These are phyloP conservation scores for Rhazya stricta DNA, from an alignment of 257 asterid species.

Conservation along the genomic window DNA sequence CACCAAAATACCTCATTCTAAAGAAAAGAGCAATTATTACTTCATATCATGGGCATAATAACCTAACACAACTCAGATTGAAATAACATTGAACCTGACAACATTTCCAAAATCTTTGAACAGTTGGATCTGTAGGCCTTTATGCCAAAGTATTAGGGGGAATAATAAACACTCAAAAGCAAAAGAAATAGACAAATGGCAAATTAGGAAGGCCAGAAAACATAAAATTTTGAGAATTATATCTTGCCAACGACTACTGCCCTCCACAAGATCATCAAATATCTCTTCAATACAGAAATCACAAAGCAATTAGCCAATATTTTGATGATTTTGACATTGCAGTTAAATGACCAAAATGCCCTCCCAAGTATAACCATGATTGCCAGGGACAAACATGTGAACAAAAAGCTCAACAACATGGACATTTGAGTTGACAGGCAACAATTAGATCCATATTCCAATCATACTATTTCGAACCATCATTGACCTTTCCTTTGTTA, in stretches of 20 bases:
- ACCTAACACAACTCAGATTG: not conserved
- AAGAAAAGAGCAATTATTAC: not conserved
- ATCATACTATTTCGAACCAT: conserved; percentile 2
- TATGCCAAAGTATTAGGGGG: not conserved
- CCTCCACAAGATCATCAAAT: not conserved
- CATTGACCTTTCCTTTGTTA: not conserved
- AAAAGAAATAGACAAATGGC: not conserved
- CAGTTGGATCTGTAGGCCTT: not conserved
- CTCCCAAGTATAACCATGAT: conserved; percentile 23
- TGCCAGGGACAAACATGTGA: conserved; percentile 22
- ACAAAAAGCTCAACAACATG: conserved; percentile 14
- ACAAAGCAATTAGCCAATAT: not conserved
- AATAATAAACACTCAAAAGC: not conserved
- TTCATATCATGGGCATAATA: too few species aligned
- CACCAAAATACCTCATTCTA: not conserved
- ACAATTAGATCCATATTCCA: conserved; percentile 23
- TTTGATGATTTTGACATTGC: not conserved
- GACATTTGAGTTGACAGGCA: conserved; percentile 5
- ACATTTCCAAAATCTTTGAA: not conserved
- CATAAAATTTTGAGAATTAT: not conserved
- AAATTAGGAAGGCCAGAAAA: conserved; percentile 8
- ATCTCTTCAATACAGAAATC: not conserved
- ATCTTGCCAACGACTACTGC: not conserved
- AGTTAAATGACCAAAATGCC: conserved; percentile 34
- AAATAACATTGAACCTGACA: not conserved